phyloP scores from a whole-genome alignment of 805 yeast genomes.

The Lipomyces orientalis region DNA sequence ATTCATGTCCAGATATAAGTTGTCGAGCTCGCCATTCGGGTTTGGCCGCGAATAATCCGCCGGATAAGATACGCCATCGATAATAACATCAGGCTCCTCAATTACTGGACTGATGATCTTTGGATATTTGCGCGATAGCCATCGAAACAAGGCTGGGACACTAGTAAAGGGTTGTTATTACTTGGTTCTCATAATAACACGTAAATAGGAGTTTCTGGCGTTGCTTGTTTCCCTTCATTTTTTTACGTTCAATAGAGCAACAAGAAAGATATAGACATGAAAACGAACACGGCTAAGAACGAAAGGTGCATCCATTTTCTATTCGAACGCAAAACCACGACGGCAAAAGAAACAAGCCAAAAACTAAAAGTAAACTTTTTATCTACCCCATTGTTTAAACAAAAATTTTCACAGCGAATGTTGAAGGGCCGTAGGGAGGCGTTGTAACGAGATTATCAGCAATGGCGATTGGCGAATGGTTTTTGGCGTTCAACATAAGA shows the following conservation, averaged over 20 bases:
- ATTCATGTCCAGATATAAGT: constrained; percentile 94
- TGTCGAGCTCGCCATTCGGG: constrained; percentile 95
- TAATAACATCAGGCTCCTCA: constrained; percentile 63
- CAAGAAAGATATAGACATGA: constrained; percentile 1
- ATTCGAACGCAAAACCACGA: constrained; percentile 3
- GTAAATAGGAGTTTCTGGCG: constrained; percentile 7
- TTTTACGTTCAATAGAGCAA: constrained; percentile 18
- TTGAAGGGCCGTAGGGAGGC: not conserved
- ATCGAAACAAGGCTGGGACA: constrained; percentile 96
- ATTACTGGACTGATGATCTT: constrained; percentile 89
- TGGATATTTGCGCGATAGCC: constrained; percentile 93
- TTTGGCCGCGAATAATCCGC: constrained; percentile 74
- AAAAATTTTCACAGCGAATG: not conserved
- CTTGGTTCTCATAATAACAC: constrained; percentile 1
- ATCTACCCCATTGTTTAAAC: constrained; percentile 18
- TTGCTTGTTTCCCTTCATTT: constrained; percentile 7
- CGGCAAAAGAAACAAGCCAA: constrained; percentile 6
- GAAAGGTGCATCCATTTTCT: not conserved
- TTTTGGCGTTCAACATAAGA: not conserved
- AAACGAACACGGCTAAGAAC: not conserved
- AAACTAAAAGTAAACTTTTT: constrained; percentile 5
- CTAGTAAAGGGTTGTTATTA: constrained; percentile 45
- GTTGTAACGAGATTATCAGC: not conserved
- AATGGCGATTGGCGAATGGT: not conserved
- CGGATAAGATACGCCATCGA: constrained; percentile 69